phyloP scores from a whole-genome alignment of 78 protist species.

The Emiliania huxleyi region DNA sequence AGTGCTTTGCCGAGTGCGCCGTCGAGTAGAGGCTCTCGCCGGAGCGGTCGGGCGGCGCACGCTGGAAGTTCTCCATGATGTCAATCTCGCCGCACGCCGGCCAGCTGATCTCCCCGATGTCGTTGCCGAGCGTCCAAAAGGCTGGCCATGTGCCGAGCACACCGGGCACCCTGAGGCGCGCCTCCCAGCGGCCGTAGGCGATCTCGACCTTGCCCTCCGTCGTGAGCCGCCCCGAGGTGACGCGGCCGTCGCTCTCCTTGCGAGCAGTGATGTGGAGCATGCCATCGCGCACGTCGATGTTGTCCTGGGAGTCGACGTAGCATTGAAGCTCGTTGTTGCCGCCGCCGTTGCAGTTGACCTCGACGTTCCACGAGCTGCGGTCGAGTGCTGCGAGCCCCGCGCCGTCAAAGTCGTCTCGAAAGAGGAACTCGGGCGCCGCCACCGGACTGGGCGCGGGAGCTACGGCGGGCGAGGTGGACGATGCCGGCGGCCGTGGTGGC shows the following conservation, averaged over 20 bases:
- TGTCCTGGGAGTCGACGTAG: background rate
- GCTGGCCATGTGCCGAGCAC: background rate
- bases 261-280: background rate
- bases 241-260: background rate
- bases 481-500: background rate
- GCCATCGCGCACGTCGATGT: background rate
- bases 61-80: background rate
- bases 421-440: no score
- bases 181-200: background rate
- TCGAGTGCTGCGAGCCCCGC: background rate
- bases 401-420: background rate
- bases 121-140: background rate
- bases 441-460: no score
- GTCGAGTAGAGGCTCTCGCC: background rate
- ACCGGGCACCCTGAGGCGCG: background rate
- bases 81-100: background rate
- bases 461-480: no score
- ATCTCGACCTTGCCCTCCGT: background rate
- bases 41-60: no score
- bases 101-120: background rate
- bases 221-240: background rate
- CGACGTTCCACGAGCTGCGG: background rate
- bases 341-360: conserved; percentile 13
- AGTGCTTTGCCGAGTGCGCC: background rate
- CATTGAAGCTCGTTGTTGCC: background rate